Base-by-base conservation (phyloP, 352 stramenopile genomes). In the Globisporangium megalacanthum region DNA sequence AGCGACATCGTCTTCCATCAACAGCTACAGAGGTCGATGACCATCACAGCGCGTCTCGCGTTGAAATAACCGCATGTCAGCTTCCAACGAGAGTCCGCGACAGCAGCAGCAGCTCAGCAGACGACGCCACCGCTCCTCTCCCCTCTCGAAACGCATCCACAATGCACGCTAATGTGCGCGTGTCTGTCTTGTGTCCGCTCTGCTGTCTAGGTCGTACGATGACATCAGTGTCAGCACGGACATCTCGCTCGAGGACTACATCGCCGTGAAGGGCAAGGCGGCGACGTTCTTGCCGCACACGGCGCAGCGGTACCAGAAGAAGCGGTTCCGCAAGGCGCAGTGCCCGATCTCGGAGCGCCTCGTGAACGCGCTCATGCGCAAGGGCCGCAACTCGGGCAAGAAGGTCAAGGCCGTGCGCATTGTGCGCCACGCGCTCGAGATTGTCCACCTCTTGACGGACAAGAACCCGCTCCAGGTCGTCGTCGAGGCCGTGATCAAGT, bases 391-490 rank as follows among this genome's bases (percentile, higher is more conserved):
- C 94, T 96, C 70, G 49, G 97, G 97, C 74, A 99, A 99, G 93
- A 99, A 99, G 90, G 79, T 99, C 58, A 98, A 99, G 90, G 97
- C 97, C 51, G 88, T 95, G 49, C 94, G 97, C 73, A 99, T 99
- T 68, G 91, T 99, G 46, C 95, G 98, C 83, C 96, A 99, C 77
- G 97, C 97, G 64, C 83, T 99, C 39, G 97, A 99, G 86, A 99
- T 99, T 82, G 98, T 99, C 75, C 94, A 99, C 86, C 75, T 99
- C 62, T 82, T 99, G 50, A 99, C 97, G 50, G 97, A 99, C 83
- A 93, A 98, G 79, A 99, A 99, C 89, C 97, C 97, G 46, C 84
- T 99, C 53, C 97, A 99, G 85, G 94, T 99, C n/a, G 76, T 96
- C 10, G 84, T 96, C 49, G 83, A 94, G 60, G 88, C 88, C 64